Conservation (phyloP, 305 asterid species). For the Ilex paraguariensis region DNA sequence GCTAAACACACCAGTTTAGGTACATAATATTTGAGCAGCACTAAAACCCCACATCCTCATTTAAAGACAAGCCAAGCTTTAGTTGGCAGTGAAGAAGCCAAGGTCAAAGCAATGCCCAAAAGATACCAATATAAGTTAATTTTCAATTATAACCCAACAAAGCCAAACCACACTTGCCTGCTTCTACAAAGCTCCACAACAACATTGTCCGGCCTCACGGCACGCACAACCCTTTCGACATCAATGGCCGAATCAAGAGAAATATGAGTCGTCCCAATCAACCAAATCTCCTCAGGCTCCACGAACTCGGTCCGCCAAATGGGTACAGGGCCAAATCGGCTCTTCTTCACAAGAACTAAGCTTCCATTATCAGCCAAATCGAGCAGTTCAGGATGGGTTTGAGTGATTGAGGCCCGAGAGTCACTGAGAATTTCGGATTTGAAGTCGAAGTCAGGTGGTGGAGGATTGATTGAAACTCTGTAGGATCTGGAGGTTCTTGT, state of each 20-base stretch:
- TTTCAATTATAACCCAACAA: background rate
- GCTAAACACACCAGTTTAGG: no score
- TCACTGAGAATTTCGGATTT: slow-evolving; percentile 37
- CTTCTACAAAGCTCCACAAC: slow-evolving; percentile 94
- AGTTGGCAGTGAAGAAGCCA: no score
- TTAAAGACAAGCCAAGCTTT: no score
- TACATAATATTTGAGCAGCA: no score
- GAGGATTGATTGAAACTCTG: slow-evolving; percentile 41
- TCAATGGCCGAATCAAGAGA: slow-evolving; percentile 52
- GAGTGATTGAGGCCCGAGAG: slow-evolving; percentile 49
- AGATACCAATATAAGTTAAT: no score
- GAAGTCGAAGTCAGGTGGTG: slow-evolving; percentile 62
- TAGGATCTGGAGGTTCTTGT: background rate
- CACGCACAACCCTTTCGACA: slow-evolving; percentile 66
- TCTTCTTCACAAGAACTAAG: slow-evolving; percentile 50
- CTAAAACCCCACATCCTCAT: no score
- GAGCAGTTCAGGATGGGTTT: slow-evolving; percentile 58
- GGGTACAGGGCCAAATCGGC: slow-evolving; percentile 76
- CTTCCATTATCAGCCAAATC: slow-evolving; percentile 71
- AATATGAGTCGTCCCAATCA: slow-evolving; percentile 69
- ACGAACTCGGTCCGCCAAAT: slow-evolving; percentile 76
- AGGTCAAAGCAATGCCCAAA: no score
- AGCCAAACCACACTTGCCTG: slow-evolving; percentile 51
- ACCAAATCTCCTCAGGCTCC: slow-evolving; percentile 83
- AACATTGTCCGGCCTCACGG: slow-evolving; percentile 74